Evolutionary conservation across 768 basidiomycete genomes (phyloP), one percentile per base, ranked within the genome.

Genomic region (Panaeolus papilionaceus): DNA sequence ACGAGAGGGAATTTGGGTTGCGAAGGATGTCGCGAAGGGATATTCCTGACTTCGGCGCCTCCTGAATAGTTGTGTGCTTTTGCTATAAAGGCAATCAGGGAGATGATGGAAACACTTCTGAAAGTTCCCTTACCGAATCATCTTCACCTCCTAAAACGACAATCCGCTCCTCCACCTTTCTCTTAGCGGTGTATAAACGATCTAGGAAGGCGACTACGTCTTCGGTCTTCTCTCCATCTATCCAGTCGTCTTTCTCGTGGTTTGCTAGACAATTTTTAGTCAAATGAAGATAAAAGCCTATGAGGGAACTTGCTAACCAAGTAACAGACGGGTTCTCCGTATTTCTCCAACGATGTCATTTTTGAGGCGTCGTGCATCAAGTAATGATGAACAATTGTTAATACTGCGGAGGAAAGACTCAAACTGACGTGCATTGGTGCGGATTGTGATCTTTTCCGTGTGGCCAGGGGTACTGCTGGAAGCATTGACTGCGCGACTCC

Each of bases 311-410:
- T 61, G 67, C 83, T 66, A 73, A 94, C 94, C 91, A 20, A 95
- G 84, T 38, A 91, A 75, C 44, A 90, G 72, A 63, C 93, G 86
- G 7, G 95, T 96, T 72, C 89, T 85, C 68, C 97, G 80, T 49
- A 97, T 93, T 80, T 98, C 96, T n/a, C 93, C 88, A 69, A 92
- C 89, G 40, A 99, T 86, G 72, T 99, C 98, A 70, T 94, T 96
- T 79, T 96, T 93, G 44, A 99, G 79, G 26, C 96, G 84, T 65
- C 95, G 86, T 3, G 96, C 96, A 73, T 99, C 98, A 38, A 96
- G 78, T 6, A 98, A 82, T 4, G 92, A 96, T 11, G 91, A 91
- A 72, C 90, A 90, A 38, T 89, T 87, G 68, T 84, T 87, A 74
- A 99, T 95, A 66, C 95, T 94, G 38, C 89, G 87, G 63, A 99